These are phyloP conservation scores for Ogataea hybrid DNA, from an alignment of 1,139 yeast species.

Conservation along the genomic window DNA sequence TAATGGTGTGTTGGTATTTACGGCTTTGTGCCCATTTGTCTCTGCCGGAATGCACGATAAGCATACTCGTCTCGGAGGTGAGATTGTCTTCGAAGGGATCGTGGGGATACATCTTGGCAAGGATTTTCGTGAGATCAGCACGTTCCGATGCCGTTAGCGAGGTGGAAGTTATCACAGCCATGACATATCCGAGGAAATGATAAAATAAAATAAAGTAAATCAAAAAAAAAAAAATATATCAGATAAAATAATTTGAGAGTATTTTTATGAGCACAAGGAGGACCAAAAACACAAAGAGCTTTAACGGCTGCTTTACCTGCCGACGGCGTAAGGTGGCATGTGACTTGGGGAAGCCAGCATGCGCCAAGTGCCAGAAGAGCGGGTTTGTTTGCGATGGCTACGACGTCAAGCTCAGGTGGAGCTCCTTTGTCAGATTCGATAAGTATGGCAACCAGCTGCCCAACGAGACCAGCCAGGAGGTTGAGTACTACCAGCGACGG, in stretches of 20 bases:
- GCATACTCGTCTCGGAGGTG: slow-evolving; percentile 26
- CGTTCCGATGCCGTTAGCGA: slow-evolving; percentile 20
- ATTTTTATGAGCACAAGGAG: slow-evolving; percentile 3
- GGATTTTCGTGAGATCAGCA: slow-evolving; percentile 14
- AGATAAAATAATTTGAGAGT: no score
- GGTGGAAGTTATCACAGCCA: slow-evolving; percentile 27
- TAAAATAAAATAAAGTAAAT: neutral
- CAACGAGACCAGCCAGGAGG: no score
- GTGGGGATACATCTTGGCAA: slow-evolving; percentile 19
- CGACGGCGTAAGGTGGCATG: slow-evolving; percentile 59
- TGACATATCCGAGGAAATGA: slow-evolving; percentile 3
- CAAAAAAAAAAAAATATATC: neutral
- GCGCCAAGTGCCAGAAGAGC: slow-evolving; percentile 51
- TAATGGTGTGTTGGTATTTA: slow-evolving; percentile 46
- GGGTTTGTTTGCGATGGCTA: no score
- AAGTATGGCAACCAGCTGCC: no score
- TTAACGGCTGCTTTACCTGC: slow-evolving; percentile 64
- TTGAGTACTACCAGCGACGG: no score
- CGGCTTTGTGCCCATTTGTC: slow-evolving; percentile 27
- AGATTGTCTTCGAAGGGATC: slow-evolving; percentile 24
- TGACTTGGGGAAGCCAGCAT: slow-evolving; percentile 52
- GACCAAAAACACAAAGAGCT: slow-evolving; percentile 28
- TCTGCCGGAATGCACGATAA: slow-evolving; percentile 20
- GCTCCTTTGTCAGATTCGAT: no score
- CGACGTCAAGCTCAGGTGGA: no score